Evolutionary conservation across 805 yeast species (phyloP).

Genomic region (Pichia kluyveri): DNA sequence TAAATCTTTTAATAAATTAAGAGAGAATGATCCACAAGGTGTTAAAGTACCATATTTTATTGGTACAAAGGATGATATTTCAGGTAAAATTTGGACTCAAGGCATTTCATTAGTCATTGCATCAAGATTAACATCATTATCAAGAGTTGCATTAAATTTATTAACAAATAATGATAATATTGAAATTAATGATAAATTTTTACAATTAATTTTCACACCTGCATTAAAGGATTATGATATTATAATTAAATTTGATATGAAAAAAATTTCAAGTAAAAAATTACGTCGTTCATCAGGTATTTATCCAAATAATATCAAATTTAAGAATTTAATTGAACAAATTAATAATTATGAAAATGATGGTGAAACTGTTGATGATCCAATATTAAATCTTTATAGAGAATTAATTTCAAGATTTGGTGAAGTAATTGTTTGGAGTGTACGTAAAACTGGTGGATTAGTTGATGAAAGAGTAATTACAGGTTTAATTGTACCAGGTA

Average conservation of each 20-base stretch:
- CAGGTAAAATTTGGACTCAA: conserved; percentile 69
- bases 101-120: conserved; percentile 61
- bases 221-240: conserved; percentile 81
- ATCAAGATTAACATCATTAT: conserved; percentile 76
- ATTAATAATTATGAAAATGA: conserved; percentile 30
- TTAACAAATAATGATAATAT: conserved; percentile 18
- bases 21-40: conserved; percentile 77
- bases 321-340: conserved; percentile 46
- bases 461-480: conserved; percentile 50
- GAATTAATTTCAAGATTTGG: conserved; percentile 59
- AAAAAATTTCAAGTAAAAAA: conserved; percentile 12
- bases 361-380: conserved; percentile 46
- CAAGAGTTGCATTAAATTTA: conserved; percentile 62
- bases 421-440: conserved; percentile 62
- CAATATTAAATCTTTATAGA: conserved; percentile 46
- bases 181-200: conserved; percentile 24
- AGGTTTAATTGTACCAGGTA: conserved; percentile 72
- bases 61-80: conserved; percentile 75
- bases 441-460: conserved; percentile 38
- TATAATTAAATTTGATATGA: conserved; percentile 46
- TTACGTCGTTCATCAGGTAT: conserved; percentile 47
- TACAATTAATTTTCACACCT: conserved; percentile 64
- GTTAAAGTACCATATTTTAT: conserved; percentile 71
- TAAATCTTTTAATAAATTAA: conserved; percentile 53
- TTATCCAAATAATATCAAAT: conserved; percentile 36